Conservation (phyloP, 2,329 filamentous ascomycete genomes). For the Cyphellophora attinorum region DNA sequence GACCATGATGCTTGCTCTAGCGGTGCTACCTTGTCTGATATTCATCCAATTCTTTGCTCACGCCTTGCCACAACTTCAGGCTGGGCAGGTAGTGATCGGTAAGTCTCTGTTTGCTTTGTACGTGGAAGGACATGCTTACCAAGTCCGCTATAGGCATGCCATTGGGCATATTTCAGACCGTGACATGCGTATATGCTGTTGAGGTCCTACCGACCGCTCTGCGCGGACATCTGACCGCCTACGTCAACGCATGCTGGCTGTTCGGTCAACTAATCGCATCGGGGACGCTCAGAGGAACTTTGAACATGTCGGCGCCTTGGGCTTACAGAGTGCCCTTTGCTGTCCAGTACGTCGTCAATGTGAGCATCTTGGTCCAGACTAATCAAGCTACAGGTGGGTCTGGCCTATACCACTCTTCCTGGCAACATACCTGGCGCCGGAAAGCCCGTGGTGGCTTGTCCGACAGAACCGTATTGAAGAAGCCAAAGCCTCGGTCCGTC, state of each 20-base stretch:
- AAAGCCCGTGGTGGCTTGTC: slow-evolving; percentile 44
- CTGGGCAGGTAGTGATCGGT: slow-evolving; percentile 33
- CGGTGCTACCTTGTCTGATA: slow-evolving; percentile 34
- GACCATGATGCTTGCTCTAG: slow-evolving; percentile 33
- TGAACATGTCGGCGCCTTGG: slow-evolving; percentile 3
- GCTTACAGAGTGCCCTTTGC: slow-evolving; percentile 20
- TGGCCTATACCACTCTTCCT: slow-evolving; percentile 18
- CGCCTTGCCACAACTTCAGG: slow-evolving; percentile 32
- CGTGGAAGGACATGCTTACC: slow-evolving; percentile 20
- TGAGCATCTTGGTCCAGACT: not conserved
- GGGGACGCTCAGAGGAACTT: slow-evolving; percentile 8
- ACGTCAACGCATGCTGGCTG: slow-evolving; percentile 51
- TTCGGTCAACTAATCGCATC: slow-evolving; percentile 38
- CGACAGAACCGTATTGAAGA: slow-evolving; percentile 33
- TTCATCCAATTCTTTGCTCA: slow-evolving; percentile 43
- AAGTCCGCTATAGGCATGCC: slow-evolving; percentile 32
- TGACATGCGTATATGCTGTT: slow-evolving; percentile 53
- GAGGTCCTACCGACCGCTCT: slow-evolving; percentile 53
- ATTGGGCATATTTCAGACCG: slow-evolving; percentile 36
- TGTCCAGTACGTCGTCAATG: slow-evolving; percentile 9
- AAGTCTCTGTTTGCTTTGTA: not conserved
- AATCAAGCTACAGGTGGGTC: slow-evolving; percentile 9
- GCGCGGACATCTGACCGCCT: slow-evolving; percentile 48
- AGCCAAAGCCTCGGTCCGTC: slow-evolving; percentile 30
- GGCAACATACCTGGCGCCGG: slow-evolving; percentile 24